Evolutionary conservation across 495 filamentous ascomycete genomes (phyloP).

Genomic region (Hyaloscypha variabilis): DNA sequence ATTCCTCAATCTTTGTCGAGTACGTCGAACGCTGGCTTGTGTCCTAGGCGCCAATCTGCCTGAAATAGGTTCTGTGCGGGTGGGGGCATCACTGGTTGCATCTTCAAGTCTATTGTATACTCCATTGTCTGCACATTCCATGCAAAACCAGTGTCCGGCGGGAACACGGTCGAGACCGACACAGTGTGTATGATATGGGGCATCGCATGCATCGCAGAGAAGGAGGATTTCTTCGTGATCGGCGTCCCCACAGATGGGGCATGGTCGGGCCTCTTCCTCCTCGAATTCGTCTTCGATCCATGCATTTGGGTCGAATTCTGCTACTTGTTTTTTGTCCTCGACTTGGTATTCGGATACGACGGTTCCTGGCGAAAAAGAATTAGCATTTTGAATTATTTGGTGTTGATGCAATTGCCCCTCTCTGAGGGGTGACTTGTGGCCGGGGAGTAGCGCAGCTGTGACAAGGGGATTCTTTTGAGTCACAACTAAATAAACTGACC

Average conservation of each 20-base stretch:
- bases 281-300: conserved; percentile 74
- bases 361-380: conserved; percentile 54
- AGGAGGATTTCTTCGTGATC: conserved; percentile 81
- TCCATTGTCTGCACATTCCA: conserved; percentile 65
- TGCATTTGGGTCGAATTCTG: conserved; percentile 82
- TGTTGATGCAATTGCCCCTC: background rate
- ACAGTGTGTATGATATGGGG: conserved; percentile 83
- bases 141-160: conserved; percentile 80
- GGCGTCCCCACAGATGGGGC: conserved; percentile 74
- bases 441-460: background rate
- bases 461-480: conserved; percentile 28
- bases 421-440: background rate
- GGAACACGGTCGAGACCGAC: conserved; percentile 77
- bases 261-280: conserved; percentile 65
- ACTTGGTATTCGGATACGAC: conserved; percentile 82
- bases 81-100: conserved; percentile 34
- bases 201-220: conserved; percentile 86
- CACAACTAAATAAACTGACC: conserved; percentile 11
- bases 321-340: conserved; percentile 85
- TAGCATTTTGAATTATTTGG: conserved; percentile 24
- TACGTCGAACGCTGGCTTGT: conserved; percentile 48
- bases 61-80: conserved; percentile 34
- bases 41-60: conserved; percentile 42
- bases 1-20: conserved; percentile 46
- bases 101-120: conserved; percentile 45